A percentile compares a stretch with the other conserved stretches of the same genome.
These are phyloP conservation scores for Sporothrix curviconia DNA, from an alignment of 2,329 filamentous ascomycete species.

Conservation along the genomic window DNA sequence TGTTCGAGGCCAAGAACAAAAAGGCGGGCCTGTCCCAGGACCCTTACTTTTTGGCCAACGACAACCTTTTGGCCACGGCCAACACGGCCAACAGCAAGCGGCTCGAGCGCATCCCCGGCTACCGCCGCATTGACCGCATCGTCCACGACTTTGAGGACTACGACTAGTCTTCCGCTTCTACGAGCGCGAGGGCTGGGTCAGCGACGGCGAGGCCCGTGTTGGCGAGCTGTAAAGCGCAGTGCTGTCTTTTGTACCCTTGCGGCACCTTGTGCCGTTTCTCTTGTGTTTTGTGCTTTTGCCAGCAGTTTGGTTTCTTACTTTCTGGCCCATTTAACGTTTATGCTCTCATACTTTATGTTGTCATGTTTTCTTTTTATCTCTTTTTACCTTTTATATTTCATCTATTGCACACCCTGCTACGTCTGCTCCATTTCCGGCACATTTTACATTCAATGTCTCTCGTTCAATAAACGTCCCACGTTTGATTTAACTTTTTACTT, in stretches of 20 bases:
- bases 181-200: conserved; percentile 73
- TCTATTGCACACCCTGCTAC: not conserved
- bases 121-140: conserved; percentile 85
- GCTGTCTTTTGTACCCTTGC: not conserved
- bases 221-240: conserved; percentile 35
- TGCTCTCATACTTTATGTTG: not conserved
- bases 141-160: conserved; percentile 98
- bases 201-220: conserved; percentile 46
- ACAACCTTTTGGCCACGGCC: not conserved
- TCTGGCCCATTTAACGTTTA: not conserved
- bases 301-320: no score
- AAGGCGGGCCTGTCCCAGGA: conserved; percentile 18
- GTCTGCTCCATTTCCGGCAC: not conserved
- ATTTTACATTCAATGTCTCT: not conserved
- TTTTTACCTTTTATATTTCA: not conserved
- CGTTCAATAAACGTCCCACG: not conserved
- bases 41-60: conserved; percentile 20
- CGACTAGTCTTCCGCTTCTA: conserved; percentile 95
- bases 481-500: not conserved
- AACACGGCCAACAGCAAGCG: conserved; percentile 38
- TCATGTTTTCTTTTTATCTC: not conserved
- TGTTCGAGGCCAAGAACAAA: conserved; percentile 77
- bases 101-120: conserved; percentile 77
- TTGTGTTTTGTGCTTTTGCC: not conserved
- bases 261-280: no score